Base-by-base conservation (phyloP, 768 basidiomycete species). In the Tulasnella calospora region DNA sequence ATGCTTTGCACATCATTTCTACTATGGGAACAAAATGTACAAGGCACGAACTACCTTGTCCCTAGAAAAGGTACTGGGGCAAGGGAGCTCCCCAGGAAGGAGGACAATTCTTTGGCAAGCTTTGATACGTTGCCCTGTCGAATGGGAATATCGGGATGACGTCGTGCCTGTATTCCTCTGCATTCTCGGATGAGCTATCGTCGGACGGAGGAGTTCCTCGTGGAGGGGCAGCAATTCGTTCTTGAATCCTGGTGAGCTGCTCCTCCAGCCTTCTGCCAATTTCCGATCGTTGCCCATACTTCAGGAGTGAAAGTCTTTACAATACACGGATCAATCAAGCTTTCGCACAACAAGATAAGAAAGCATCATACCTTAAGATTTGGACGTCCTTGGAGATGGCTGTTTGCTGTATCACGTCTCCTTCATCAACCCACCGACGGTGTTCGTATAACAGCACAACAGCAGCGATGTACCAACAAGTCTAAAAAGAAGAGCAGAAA, bases 391-490 rank as follows among this genome's bases (percentile, higher is more conserved):
- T 27, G 23, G 69, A 13, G n/a, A 51, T 78, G 35, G 69, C 40
- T 8, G 67, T 51, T 71, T 71, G 40, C 38, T 70, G 40, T 21
- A 72, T 55, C 21, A 71, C 21, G 30, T 78, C 69, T 13, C 76
- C 76, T 6, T 27, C 33, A 36, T 70, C 61, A 36, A 41, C 41
- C n/a, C 61, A 78, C 2, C 76, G 76, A 30, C 36, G 61, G 67
- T 78, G 71, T 19, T 78, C 76, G 46, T 78, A 55, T 10, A 78
- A 67, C 38, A 78, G 44, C 36, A 78, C 76, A 10, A 78, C 76
- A n/a, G 23, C 71, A 9, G 76, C 76, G 27, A 78, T 41, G 51
- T 78, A 78, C 76, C 76, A 78, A 23, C 76, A 78, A 19, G 76
- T 78, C 76, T 78, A 35, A 38, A 21, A 38, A 44, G 38, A 9